Percentiles rank a stretch among this genome's conserved stretches.
phyloP scores from a whole-genome alignment of 2,329 filamentous ascomycete species.

The Diaporthe eres region DNA sequence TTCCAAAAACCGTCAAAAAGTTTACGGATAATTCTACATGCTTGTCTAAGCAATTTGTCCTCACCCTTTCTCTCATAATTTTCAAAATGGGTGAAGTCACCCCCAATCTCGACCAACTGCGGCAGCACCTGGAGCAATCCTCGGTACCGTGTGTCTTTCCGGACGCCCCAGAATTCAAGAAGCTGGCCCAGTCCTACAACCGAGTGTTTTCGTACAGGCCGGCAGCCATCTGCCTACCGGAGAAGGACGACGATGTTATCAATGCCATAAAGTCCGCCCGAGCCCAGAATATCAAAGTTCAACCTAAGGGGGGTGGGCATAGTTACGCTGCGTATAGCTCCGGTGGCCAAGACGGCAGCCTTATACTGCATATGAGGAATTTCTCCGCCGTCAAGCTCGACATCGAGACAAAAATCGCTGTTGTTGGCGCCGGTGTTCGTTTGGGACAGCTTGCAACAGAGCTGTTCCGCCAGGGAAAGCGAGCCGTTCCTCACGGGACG shows the following conservation, averaged over 20 bases:
- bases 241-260: constrained; percentile 58
- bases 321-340: constrained; percentile 64
- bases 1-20: background rate
- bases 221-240: constrained; percentile 59
- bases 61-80: background rate
- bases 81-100: background rate
- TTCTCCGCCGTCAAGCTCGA: constrained; percentile 61
- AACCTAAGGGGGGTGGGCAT: constrained; percentile 65
- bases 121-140: constrained; percentile 1
- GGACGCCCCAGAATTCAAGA: constrained; percentile 22
- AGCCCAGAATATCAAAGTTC: constrained; percentile 58
- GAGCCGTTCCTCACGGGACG: constrained; percentile 64
- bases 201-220: constrained; percentile 55
- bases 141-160: constrained; percentile 30
- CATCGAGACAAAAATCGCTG: constrained; percentile 55
- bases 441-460: constrained; percentile 62
- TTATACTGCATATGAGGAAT: constrained; percentile 62
- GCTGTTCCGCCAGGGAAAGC: constrained; percentile 54
- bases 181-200: constrained; percentile 47
- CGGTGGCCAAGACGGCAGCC: constrained; percentile 62
- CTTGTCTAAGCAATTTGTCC: background rate
- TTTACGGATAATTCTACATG: background rate
- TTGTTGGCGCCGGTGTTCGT: constrained; percentile 63
- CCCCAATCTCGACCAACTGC: constrained; percentile 3
- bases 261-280: constrained; percentile 62